phyloP scores from a whole-genome alignment of 2,329 filamentous ascomycete species.

The Trichoderma brevicompactum region DNA sequence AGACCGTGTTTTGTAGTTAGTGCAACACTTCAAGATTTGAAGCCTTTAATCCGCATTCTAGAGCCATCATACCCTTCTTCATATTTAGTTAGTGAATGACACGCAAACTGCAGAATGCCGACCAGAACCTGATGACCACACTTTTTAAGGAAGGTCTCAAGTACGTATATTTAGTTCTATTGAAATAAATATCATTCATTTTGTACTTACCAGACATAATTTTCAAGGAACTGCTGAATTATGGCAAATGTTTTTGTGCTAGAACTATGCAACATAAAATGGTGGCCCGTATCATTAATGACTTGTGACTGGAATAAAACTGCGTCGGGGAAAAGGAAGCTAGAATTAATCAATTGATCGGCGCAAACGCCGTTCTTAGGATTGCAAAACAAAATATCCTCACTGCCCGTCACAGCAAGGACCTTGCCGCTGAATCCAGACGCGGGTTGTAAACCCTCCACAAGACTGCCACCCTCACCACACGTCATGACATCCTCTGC shows the following conservation, averaged over 20 bases:
- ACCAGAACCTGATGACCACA: too few relatives aligned
- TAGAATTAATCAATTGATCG: not conserved
- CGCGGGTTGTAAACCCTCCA: slow-evolving; percentile 4
- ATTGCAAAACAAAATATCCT: not conserved
- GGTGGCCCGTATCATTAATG: slow-evolving; percentile 8
- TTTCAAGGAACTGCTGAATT: slow-evolving; percentile 11
- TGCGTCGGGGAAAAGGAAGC: not conserved
- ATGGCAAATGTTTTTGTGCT: not conserved
- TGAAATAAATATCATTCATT: too few relatives aligned
- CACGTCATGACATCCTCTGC: slow-evolving; percentile 10
- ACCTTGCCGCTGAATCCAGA: slow-evolving; percentile 2
- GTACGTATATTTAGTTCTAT: too few relatives aligned
- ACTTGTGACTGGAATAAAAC: not conserved
- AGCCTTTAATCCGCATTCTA: too few relatives aligned
- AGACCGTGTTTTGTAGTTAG: too few relatives aligned
- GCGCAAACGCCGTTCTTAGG: not conserved
- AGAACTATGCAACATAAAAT: slow-evolving; percentile 12
- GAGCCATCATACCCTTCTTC: too few relatives aligned
- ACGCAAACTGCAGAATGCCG: too few relatives aligned
- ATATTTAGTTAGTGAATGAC: too few relatives aligned
- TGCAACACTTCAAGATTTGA: too few relatives aligned
- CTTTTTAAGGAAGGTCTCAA: too few relatives aligned
- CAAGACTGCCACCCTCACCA: slow-evolving; percentile 12
- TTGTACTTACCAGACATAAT: not conserved
- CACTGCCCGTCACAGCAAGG: not conserved